Evolutionary conservation across 768 basidiomycete species (phyloP), one percentile per base, ranked within the genome.

Genomic region (Pleurotus djamor): DNA sequence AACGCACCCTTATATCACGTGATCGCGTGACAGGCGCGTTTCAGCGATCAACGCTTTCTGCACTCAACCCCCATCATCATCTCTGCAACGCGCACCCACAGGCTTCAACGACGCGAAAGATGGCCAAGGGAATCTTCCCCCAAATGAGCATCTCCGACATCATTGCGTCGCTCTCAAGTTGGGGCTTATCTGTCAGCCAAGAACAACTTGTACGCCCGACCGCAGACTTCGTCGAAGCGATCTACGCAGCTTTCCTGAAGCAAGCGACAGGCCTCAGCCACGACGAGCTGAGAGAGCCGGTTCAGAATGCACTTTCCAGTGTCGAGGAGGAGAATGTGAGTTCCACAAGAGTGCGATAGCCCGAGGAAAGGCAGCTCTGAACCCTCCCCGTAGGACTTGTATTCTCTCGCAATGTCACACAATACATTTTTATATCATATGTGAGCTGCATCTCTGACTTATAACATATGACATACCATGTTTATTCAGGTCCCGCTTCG

Each of bases 381-480:
- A 56, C 59, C 58, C 9, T 48, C 44, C 3, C 44, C 55, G 33
- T 59, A 93, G 91, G 91, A 93, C 55, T 71, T 91, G 21, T 91
- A 89, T 67, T 63, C 76, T 2, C 67, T 82, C 17, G 83, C 86
- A 33, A 69, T 91, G 37, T 75, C 80, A 1, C 82, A 81, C 61
- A 89, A 86, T 68, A 68, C 92, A 37, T 75, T 92, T 50, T 75
- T 90, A 9, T 83, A 84, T 67, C 91, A 93, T 66, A 73, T 92
- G 89, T 89, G 68, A 61, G 81, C 64, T 13, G 21, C 36, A 45
- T 38, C 32, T 38, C 55, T 34, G 17, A 32, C 28, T 5, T 34
- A 55, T 38, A 37, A 38, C 65, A 28, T 55, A 48, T 45, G 52
- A 60, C 16, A 44, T 48, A 35, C 51, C 21, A 41, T 48, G 28